These are phyloP conservation scores for Chlamydomonas reinhardtii DNA, from an alignment of 163 green algal genomes.

Conservation along the genomic window DNA sequence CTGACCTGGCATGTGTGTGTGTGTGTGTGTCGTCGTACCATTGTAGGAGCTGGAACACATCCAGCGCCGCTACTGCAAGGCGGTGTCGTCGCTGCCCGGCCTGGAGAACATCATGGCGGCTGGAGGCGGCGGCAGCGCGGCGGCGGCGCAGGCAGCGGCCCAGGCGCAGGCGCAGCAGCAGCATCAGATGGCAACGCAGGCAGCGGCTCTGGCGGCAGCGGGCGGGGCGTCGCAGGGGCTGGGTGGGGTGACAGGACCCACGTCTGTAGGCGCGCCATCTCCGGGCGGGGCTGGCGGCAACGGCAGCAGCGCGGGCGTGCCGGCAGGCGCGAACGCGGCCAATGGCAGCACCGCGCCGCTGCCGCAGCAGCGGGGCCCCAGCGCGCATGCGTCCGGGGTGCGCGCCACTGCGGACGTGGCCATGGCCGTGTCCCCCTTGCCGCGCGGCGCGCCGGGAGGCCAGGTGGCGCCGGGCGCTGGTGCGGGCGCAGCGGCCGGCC, in stretches of 20 bases:
- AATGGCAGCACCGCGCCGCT: slow-evolving; percentile 15
- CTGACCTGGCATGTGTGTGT: too few relatives aligned
- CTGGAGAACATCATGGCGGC: slow-evolving; percentile 14
- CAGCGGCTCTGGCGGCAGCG: not conserved
- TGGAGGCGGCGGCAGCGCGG: not conserved
- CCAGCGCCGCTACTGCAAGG: slow-evolving; percentile 35
- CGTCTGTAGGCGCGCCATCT: too few relatives aligned
- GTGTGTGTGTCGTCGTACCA: too few relatives aligned
- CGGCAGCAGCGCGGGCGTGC: not conserved
- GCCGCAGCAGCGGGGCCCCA: slow-evolving; percentile 3
- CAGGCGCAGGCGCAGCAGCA: not conserved
- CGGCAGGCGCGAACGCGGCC: not conserved
- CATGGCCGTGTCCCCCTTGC: slow-evolving; percentile 7
- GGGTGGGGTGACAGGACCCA: too few relatives aligned
- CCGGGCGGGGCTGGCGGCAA: not conserved
- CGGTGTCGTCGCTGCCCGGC: not conserved
- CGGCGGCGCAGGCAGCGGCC: not conserved
- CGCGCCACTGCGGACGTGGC: slow-evolving; percentile 6
- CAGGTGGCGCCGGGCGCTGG: too few relatives aligned
- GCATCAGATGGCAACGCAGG: too few relatives aligned
- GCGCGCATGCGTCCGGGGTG: not conserved
- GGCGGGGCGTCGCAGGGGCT: not conserved
- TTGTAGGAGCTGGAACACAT: slow-evolving; percentile 32
- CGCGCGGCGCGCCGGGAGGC: not conserved
- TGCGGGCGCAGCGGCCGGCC: too few relatives aligned